phyloP scores from a whole-genome alignment of 805 yeast genomes.

The Sungouiozyma ichnusensis region DNA sequence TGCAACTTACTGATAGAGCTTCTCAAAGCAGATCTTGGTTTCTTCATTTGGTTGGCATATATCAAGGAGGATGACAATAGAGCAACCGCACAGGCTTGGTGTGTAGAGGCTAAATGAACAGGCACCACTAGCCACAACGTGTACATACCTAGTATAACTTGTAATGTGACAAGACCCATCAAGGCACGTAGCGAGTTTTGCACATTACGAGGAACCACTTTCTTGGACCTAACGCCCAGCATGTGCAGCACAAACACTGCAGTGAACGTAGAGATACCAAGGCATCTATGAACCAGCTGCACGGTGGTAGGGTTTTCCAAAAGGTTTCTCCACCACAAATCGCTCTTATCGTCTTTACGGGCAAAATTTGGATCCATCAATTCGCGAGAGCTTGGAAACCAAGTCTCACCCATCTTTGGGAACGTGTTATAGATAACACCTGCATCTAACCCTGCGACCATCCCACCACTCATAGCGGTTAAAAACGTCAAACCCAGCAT shows the following conservation, averaged over 20 bases:
- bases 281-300: slow-evolving; percentile 77
- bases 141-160: slow-evolving; percentile 75
- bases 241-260: slow-evolving; percentile 61
- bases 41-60: slow-evolving; percentile 45
- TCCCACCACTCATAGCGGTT: slow-evolving; percentile 95
- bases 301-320: slow-evolving; percentile 95
- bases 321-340: slow-evolving; percentile 82
- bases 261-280: slow-evolving; percentile 74
- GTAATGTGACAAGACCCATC: slow-evolving; percentile 77
- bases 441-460: slow-evolving; percentile 97
- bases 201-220: slow-evolving; percentile 46
- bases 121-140: slow-evolving; percentile 88
- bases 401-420: slow-evolving; percentile 90
- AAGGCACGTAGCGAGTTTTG: slow-evolving; percentile 49
- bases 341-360: slow-evolving; percentile 55
- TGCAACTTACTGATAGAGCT: slow-evolving; percentile 25
- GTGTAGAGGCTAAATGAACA: slow-evolving; percentile 83
- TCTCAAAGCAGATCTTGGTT: slow-evolving; percentile 41
- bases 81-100: slow-evolving; percentile 94
- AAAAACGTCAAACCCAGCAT: slow-evolving; percentile 62
- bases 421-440: slow-evolving; percentile 92
- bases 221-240: slow-evolving; percentile 49
- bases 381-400: slow-evolving; percentile 67
- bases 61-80: slow-evolving; percentile 70
- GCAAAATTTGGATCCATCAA: slow-evolving; percentile 66